Percentiles rank a stretch among this genome's conserved stretches.
Conservation (phyloP, 2,329 filamentous ascomycete genomes). For the Nakataea oryzae region DNA sequence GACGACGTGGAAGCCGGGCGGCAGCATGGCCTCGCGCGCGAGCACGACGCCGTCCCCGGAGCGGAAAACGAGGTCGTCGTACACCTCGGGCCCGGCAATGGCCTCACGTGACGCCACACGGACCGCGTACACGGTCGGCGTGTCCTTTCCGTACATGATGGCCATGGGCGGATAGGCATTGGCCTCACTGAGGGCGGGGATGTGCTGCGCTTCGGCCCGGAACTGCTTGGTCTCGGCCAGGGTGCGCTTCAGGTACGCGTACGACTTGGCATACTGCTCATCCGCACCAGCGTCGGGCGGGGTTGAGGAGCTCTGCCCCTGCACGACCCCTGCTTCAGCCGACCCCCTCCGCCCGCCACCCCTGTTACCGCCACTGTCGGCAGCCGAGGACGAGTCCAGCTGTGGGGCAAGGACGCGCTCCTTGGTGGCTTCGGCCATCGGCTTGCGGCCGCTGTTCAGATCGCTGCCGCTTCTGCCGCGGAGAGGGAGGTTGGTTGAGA, state of each 20-base stretch:
- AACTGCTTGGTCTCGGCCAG: conserved; percentile 63
- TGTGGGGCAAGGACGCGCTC: conserved; percentile 7
- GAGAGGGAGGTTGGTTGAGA: conserved; percentile 29
- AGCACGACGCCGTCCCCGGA: conserved; percentile 85
- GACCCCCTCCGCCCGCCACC: not conserved
- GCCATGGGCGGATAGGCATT: conserved; percentile 76
- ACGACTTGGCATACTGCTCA: conserved; percentile 37
- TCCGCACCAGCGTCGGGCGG: conserved; percentile 19
- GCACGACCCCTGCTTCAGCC: conserved; percentile 12
- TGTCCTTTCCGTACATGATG: conserved; percentile 77
- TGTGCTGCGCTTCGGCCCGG: conserved; percentile 62
- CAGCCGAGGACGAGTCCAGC: conserved; percentile 8
- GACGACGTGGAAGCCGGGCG: conserved; percentile 65
- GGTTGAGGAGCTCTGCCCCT: conserved; percentile 1
- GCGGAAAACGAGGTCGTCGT: conserved; percentile 79
- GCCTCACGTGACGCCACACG: conserved; percentile 62
- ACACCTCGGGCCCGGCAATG: conserved; percentile 58
- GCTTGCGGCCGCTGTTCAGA: not conserved
- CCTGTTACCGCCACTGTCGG: conserved; percentile 4
- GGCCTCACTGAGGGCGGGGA: conserved; percentile 42
- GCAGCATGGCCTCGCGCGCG: conserved; percentile 76
- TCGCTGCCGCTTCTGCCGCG: conserved; percentile 33
- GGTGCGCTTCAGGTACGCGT: conserved; percentile 63
- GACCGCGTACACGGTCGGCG: conserved; percentile 75
- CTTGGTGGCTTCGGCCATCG: not conserved